Evolutionary conservation across 768 basidiomycete species (phyloP).

Genomic region (Boletus reticuloceps): DNA sequence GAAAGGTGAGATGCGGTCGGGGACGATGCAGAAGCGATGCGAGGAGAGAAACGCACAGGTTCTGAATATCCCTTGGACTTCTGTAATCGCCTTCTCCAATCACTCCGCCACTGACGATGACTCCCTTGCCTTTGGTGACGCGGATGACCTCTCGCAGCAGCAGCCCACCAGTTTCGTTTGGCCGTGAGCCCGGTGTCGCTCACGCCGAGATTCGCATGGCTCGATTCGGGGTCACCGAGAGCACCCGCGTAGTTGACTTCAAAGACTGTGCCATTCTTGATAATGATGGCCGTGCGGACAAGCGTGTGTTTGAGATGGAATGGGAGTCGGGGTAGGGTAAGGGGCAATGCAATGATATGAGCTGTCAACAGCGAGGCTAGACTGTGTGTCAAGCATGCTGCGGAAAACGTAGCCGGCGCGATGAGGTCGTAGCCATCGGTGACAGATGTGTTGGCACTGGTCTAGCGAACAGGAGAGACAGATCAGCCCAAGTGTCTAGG

Average conservation of each 20-base stretch:
- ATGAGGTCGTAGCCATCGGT: conserved; percentile 75
- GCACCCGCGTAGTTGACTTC: conserved; percentile 79
- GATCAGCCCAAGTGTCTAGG: neutral
- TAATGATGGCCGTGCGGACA: too few species aligned
- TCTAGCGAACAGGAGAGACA: conserved; percentile 40
- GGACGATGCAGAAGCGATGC: too few species aligned
- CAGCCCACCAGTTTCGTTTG: conserved; percentile 85
- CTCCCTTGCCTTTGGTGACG: conserved; percentile 76
- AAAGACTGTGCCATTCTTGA: conserved; percentile 69
- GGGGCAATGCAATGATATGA: too few species aligned
- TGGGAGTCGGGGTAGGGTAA: too few species aligned
- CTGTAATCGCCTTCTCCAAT: conserved; percentile 60
- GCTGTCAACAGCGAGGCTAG: too few species aligned
- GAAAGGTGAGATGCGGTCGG: too few species aligned
- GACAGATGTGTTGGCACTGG: conserved; percentile 61
- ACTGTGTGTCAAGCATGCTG: too few species aligned
- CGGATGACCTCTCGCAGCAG: conserved; percentile 71
- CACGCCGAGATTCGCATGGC: conserved; percentile 44
- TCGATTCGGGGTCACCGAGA: conserved; percentile 34
- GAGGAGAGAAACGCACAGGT: conserved; percentile 52
- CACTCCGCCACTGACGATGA: conserved; percentile 71
- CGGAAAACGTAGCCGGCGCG: conserved; percentile 69
- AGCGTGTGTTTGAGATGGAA: too few species aligned
- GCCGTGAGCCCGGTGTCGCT: conserved; percentile 52
- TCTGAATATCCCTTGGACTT: conserved; percentile 69